Conservation (phyloP, 2,329 filamentous ascomycete species). For the Paradendryphiella salina region DNA sequence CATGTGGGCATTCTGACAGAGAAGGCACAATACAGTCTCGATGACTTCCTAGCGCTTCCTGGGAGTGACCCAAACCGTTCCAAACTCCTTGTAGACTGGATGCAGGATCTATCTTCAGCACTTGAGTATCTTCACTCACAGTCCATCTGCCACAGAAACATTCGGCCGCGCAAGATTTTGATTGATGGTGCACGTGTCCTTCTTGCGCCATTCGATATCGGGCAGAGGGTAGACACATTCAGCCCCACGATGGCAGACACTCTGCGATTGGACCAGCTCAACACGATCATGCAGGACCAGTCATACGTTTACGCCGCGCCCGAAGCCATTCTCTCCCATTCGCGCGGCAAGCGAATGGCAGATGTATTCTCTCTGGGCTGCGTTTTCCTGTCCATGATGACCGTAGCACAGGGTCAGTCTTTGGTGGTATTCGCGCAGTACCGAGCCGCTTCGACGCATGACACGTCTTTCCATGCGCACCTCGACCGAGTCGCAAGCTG, state of each 20-base stretch:
- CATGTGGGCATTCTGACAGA: conserved; percentile 43
- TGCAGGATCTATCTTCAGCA: conserved; percentile 47
- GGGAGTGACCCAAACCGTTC: conserved; percentile 37
- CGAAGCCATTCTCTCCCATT: conserved; percentile 42
- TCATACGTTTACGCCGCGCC: conserved; percentile 47
- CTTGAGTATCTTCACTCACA: conserved; percentile 46
- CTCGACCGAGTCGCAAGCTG: conserved; percentile 43
- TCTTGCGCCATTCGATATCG: conserved; percentile 46
- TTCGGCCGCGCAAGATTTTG: conserved; percentile 48
- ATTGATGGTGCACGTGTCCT: conserved; percentile 42
- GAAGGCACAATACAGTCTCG: conserved; percentile 43
- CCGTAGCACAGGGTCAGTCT: conserved; percentile 43
- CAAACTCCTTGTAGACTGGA: conserved; percentile 46
- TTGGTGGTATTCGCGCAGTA: conserved; percentile 42
- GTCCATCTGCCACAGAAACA: conserved; percentile 44
- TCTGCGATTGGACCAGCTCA: conserved; percentile 37
- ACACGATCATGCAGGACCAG: conserved; percentile 41
- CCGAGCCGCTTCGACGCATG: conserved; percentile 40
- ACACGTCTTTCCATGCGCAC: conserved; percentile 47
- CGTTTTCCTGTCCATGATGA: conserved; percentile 47
- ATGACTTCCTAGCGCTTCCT: conserved; percentile 43
- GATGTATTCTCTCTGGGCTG: conserved; percentile 49
- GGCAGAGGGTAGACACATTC: conserved; percentile 31
- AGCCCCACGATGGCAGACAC: conserved; percentile 36
- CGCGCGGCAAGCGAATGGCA: conserved; percentile 44